Percentiles rank a stretch among this genome's conserved stretches.
These are phyloP conservation scores for Pichia nakasei DNA, from an alignment of 805 yeast genomes.

Conservation along the genomic window DNA sequence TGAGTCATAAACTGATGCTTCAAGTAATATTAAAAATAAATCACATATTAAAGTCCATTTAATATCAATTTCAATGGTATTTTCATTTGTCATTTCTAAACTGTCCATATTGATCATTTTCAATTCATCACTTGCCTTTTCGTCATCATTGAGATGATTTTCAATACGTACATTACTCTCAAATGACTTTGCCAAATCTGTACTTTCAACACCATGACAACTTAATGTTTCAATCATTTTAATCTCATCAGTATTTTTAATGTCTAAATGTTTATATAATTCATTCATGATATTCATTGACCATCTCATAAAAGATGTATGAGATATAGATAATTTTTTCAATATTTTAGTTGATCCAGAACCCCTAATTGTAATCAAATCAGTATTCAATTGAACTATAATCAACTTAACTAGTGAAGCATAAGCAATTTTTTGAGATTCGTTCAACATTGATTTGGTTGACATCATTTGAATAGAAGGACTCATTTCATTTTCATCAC, in stretches of 20 bases:
- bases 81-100: conserved; percentile 20
- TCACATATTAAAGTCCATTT: conserved; percentile 95
- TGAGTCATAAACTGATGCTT: conserved; percentile 83
- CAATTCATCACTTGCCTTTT: conserved; percentile 6
- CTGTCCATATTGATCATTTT: conserved; percentile 19
- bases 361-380: conserved; percentile 53
- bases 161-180: conserved; percentile 32
- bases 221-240: conserved; percentile 82
- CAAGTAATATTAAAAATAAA: conserved; percentile 65
- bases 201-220: conserved; percentile 69
- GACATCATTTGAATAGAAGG: conserved; percentile 64
- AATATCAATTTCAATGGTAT: conserved; percentile 54
- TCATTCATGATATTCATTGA: conserved; percentile 61
- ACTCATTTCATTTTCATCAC: conserved; percentile 29
- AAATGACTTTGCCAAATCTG: conserved; percentile 61
- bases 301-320: conserved; percentile 81
- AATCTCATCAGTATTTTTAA: conserved; percentile 59
- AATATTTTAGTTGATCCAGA: conserved; percentile 46
- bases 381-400: conserved; percentile 72
- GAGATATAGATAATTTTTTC: conserved; percentile 53
- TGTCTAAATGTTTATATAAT: conserved; percentile 73
- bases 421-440: conserved; percentile 84
- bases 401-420: conserved; percentile 75
- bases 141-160: conserved; percentile 36
- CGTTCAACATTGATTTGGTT: conserved; percentile 73